These are phyloP conservation scores for Andrographis paniculata DNA, from an alignment of 305 asterid genomes.

Conservation along the genomic window DNA sequence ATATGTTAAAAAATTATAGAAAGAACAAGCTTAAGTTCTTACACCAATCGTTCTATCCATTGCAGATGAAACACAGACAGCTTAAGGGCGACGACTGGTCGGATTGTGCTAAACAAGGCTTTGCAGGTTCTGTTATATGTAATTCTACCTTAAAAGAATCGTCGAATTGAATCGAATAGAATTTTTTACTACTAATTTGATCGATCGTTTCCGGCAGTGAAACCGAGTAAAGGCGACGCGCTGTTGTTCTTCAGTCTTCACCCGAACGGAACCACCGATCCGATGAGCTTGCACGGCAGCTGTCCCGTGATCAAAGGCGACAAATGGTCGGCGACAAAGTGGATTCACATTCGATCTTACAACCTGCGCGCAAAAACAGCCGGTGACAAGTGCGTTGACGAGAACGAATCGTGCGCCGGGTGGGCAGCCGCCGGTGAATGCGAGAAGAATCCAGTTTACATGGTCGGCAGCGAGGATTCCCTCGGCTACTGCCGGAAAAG, in stretches of 20 bases:
- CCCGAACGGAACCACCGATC: conserved; percentile 59
- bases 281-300: conserved; percentile 68
- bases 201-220: conserved; percentile 33
- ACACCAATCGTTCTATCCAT: neutral
- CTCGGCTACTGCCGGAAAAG: conserved; percentile 66
- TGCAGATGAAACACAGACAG: conserved; percentile 41
- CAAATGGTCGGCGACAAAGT: conserved; percentile 92
- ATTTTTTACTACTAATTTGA: no score
- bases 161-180: no score
- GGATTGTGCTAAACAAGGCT: conserved; percentile 77
- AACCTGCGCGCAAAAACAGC: conserved; percentile 15
- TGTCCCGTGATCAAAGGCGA: conserved; percentile 87
- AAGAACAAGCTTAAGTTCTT: no score
- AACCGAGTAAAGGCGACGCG: conserved; percentile 70
- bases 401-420: conserved; percentile 41
- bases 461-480: conserved; percentile 29
- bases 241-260: conserved; percentile 83
- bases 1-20: no score
- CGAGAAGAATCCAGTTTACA: conserved; percentile 34
- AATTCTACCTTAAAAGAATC: neutral
- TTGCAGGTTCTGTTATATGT: conserved; percentile 44
- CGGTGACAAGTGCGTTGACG: conserved; percentile 38
- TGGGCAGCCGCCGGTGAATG: conserved; percentile 53
- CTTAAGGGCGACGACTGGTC: conserved; percentile 66
- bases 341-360: conserved; percentile 74